phyloP scores from a whole-genome alignment of 1,284 basidiomycete genomes.

The Austroboletus novae-zelandiae region DNA sequence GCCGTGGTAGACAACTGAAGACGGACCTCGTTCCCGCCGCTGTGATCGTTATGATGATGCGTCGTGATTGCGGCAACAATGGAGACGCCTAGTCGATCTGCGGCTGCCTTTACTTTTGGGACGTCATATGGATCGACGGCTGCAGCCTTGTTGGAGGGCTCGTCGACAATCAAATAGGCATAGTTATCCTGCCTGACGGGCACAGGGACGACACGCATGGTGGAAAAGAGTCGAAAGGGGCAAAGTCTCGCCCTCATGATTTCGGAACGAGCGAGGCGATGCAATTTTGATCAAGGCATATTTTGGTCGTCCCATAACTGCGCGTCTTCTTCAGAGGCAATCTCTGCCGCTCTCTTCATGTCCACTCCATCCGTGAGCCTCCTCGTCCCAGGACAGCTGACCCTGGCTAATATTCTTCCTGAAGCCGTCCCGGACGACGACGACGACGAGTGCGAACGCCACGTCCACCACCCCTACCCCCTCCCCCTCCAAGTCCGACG shows the following conservation, averaged over 20 bases:
- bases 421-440: too few species aligned
- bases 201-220: constrained; percentile 74
- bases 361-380: too few species aligned
- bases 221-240: constrained; percentile 22
- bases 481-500: constrained; percentile 8
- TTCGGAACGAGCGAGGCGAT: constrained; percentile 19
- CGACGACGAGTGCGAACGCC: not conserved
- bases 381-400: too few species aligned
- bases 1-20: constrained; percentile 14
- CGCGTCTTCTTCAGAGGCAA: too few species aligned
- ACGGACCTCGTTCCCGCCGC: constrained; percentile 77
- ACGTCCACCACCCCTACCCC: not conserved
- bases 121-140: constrained; percentile 86
- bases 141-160: constrained; percentile 66
- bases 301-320: constrained; percentile 3
- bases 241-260: constrained; percentile 16
- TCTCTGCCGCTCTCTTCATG: too few species aligned
- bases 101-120: constrained; percentile 66
- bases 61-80: constrained; percentile 82
- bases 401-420: too few species aligned
- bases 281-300: constrained; percentile 15
- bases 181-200: constrained; percentile 85
- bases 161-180: constrained; percentile 84
- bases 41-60: constrained; percentile 90
- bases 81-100: constrained; percentile 64